Evolutionary conservation across 192 early-diverging fungal species (phyloP), one percentile per base, ranked within the genome.

Genomic region (Chytriomyces hyalinus): DNA sequence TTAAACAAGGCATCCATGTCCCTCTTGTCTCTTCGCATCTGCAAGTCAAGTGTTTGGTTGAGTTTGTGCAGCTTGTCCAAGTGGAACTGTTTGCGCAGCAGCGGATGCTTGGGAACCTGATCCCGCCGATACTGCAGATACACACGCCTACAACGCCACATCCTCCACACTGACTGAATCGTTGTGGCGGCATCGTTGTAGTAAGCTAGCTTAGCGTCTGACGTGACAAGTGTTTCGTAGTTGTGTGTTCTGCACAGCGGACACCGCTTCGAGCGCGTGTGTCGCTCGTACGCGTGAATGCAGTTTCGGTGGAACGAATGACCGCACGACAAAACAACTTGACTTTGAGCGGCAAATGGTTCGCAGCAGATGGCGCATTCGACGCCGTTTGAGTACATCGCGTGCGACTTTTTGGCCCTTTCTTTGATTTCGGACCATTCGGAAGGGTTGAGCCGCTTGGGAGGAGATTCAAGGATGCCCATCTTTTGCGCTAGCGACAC

Each of bases 311-410:
- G 72, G 45, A 73, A 73, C 0, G 60, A 63, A 47, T 73, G 72
- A 17, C 60, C 46, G 47, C 72, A 73, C 6, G 60, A 63, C 3
- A 73, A 46, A 20, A 71, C 57, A 9, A 71, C 70, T 45, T 73
- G 72, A 24, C 46, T 63, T 17, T 49, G 47, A 11, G 20, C 60
- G 10, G 26, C 36, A 63, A 73, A 73, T 26, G 72, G 72, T 26
- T 73, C 72, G 50, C 61, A 63, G 72, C 72, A 73, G 50, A 73
- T 73, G 24, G 72, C 72, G 44, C 72, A 73, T 10, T 73, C 72
- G 9, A 17, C 46, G n/a, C 53, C 17, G 43, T 59, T 71, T 43
- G 36, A 36, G 17, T 59, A 59, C 3, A n/a, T 20, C 24, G 13
- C 53, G 22, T 61, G 53, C 9, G 72, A n/a, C 15, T 8, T 28